These are phyloP conservation scores for Akanthomyces lecanii DNA, from an alignment of 2,329 filamentous ascomycete species.

Conservation along the genomic window DNA sequence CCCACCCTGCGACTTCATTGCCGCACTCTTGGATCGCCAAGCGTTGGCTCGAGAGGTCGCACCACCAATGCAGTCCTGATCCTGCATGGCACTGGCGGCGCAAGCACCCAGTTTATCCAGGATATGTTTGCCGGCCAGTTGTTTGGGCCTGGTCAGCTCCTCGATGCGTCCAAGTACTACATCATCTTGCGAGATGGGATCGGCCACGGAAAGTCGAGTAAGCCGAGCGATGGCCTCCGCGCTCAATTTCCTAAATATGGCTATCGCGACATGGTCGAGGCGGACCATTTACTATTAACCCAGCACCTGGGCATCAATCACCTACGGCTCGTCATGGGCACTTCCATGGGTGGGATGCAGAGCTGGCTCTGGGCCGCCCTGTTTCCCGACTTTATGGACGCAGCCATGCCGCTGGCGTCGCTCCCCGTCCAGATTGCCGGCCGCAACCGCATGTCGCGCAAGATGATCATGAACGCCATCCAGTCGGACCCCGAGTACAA, in stretches of 20 bases:
- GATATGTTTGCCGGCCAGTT: constrained; percentile 23
- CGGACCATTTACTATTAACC: constrained; percentile 24
- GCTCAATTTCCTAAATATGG: constrained; percentile 22
- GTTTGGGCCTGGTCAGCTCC: constrained; percentile 24
- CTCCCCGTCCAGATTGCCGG: constrained; percentile 24
- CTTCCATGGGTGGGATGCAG: constrained; percentile 26
- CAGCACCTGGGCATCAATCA: constrained; percentile 23
- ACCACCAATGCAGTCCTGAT: constrained; percentile 24
- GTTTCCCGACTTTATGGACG: constrained; percentile 23
- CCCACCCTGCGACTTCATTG: background rate
- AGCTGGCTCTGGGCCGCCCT: constrained; percentile 23
- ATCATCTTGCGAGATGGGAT: constrained; percentile 26
- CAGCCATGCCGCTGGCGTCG: constrained; percentile 23
- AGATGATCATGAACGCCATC: constrained; percentile 25
- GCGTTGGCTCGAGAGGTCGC: background rate
- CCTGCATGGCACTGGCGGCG: constrained; percentile 25
- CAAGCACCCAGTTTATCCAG: constrained; percentile 22
- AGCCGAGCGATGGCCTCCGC: constrained; percentile 24
- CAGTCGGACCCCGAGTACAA: constrained; percentile 21
- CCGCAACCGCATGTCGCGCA: constrained; percentile 25
- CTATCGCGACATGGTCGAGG: constrained; percentile 24
- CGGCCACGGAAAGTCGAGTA: constrained; percentile 26
- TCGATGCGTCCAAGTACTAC: constrained; percentile 23
- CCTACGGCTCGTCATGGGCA: constrained; percentile 23
- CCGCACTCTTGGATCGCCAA: background rate